phyloP scores from a whole-genome alignment of 495 filamentous ascomycete species.

The Cladorrhinum samala region DNA sequence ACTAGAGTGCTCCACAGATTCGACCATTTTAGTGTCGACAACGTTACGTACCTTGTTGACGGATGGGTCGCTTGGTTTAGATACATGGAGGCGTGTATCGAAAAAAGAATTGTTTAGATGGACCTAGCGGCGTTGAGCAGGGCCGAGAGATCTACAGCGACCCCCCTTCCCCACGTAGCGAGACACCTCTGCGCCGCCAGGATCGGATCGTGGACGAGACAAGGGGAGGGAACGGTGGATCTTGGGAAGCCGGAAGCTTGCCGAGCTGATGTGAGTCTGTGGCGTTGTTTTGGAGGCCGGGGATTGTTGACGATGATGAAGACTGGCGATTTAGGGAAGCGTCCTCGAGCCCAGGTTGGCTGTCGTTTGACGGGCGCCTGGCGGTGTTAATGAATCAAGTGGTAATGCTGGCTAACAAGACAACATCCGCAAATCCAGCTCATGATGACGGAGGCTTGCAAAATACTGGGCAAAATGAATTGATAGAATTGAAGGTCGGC shows the following conservation, averaged over 20 bases:
- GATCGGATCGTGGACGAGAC: slow-evolving; percentile 20
- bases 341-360: neutral
- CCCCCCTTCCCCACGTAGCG: slow-evolving; percentile 16
- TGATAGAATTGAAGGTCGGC: neutral
- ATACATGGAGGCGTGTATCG: slow-evolving; percentile 24
- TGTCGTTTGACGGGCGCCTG: no score
- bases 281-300: neutral
- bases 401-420: neutral
- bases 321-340: neutral
- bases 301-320: neutral
- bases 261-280: slow-evolving; percentile 10
- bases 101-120: slow-evolving; percentile 4
- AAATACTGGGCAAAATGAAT: no score
- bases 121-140: slow-evolving; percentile 10
- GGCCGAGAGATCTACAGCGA: slow-evolving; percentile 23
- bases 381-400: neutral
- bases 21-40: slow-evolving; percentile 14
- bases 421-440: neutral
- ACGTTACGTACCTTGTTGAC: slow-evolving; percentile 24
- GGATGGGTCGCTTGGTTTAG: slow-evolving; percentile 13
- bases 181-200: slow-evolving; percentile 16
- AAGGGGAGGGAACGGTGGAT: slow-evolving; percentile 19
- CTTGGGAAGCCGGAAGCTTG: slow-evolving; percentile 20
- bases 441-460: neutral
- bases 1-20: slow-evolving; percentile 21